Evolutionary conservation across 2,329 filamentous ascomycete species (phyloP).

Genomic region (Pyrenochaeta sp.): DNA sequence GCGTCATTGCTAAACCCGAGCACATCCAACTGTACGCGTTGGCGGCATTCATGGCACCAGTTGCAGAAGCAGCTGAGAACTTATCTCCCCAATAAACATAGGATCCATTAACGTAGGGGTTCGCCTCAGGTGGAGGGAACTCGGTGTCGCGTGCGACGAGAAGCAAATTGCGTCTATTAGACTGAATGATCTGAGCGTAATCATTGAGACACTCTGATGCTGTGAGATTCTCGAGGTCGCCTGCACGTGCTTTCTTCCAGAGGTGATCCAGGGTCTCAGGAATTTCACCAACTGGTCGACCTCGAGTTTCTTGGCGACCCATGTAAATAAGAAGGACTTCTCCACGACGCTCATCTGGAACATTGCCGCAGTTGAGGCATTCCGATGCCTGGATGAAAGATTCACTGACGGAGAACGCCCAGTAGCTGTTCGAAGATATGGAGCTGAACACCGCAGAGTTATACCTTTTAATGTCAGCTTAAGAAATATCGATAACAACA

Average conservation of each 20-base stretch:
- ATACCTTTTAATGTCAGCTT: no score
- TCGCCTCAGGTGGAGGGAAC: slow-evolving; percentile 1
- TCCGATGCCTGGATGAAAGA: slow-evolving; percentile 10
- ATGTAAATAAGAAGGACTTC: no score
- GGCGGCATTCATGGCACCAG: not conserved
- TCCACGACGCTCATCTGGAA: no score
- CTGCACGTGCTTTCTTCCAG: slow-evolving; percentile 1
- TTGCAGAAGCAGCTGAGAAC: not conserved
- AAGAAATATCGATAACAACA: no score
- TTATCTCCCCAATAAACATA: slow-evolving; percentile 9
- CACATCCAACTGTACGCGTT: slow-evolving; percentile 18
- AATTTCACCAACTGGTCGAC: no score
- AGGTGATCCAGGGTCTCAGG: not conserved
- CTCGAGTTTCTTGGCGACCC: no score
- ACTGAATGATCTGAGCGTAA: slow-evolving; percentile 21
- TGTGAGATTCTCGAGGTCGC: slow-evolving; percentile 7
- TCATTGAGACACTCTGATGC: slow-evolving; percentile 18
- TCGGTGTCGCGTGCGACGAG: slow-evolving; percentile 14
- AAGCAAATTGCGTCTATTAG: slow-evolving; percentile 17
- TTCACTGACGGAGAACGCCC: slow-evolving; percentile 15
- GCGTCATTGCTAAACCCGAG: slow-evolving; percentile 3
- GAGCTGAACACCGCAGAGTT: slow-evolving; percentile 35
- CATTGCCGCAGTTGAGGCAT: slow-evolving; percentile 10
- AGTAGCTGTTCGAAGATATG: slow-evolving; percentile 21
- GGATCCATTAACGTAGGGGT: slow-evolving; percentile 2